Conservation (phyloP, 805 yeast genomes). For the Maudiozyma turicensis region DNA sequence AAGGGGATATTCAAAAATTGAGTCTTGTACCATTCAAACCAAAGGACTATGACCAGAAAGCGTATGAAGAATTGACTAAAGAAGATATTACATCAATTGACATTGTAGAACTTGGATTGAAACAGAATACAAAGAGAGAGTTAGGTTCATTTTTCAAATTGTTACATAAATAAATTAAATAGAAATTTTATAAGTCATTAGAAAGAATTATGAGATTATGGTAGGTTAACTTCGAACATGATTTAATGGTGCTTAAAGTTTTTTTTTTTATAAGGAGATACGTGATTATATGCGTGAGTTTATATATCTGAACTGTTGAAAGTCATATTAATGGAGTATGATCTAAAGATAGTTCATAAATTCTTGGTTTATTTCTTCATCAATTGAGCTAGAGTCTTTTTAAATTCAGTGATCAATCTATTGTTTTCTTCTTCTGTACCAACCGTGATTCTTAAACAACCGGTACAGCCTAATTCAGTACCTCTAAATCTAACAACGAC, state of each 20-base stretch:
- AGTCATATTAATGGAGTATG: no score
- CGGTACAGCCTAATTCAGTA: slow-evolving; percentile 76
- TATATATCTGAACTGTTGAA: no score
- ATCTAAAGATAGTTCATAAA: not conserved
- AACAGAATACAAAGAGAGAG: slow-evolving; percentile 18
- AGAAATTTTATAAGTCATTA: not conserved
- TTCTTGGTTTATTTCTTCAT: not conserved
- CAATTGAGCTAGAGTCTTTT: slow-evolving; percentile 20
- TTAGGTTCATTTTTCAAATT: slow-evolving; percentile 20
- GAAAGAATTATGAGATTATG: no score
- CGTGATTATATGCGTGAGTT: no score
- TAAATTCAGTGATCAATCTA: slow-evolving; percentile 42
- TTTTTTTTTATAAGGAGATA: no score
- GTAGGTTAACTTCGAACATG: no score
- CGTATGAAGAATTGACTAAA: not conserved
- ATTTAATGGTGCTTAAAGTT: no score
- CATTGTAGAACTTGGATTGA: slow-evolving; percentile 19
- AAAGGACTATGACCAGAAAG: not conserved
- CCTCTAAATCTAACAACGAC: slow-evolving; percentile 93
- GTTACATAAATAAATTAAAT: not conserved
- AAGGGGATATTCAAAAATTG: slow-evolving; percentile 15
- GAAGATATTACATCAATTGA: slow-evolving; percentile 9
- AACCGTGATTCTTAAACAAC: slow-evolving; percentile 77
- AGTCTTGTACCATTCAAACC: not conserved
- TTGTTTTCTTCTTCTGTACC: slow-evolving; percentile 76